Evolutionary conservation across 2,329 filamentous ascomycete genomes (phyloP).

Genomic region (Exophiala sp.): DNA sequence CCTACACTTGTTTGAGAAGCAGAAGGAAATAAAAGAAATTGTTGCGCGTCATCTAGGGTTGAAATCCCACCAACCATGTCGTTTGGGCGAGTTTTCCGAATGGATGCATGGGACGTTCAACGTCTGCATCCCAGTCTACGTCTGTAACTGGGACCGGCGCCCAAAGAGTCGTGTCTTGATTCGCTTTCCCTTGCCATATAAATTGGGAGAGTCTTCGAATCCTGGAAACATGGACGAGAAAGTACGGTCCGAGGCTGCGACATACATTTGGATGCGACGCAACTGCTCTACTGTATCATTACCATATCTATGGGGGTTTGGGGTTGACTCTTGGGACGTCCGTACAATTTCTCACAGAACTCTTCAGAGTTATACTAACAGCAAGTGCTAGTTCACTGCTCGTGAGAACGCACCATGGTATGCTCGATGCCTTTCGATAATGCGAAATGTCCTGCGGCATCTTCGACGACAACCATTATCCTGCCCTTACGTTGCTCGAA

Average conservation of each 20-base stretch:
- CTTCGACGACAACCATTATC: background rate
- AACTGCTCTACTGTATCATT: slow-evolving; percentile 30
- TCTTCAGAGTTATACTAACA: slow-evolving; percentile 1
- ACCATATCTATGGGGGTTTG: slow-evolving; percentile 30
- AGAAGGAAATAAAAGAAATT: background rate
- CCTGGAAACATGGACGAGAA: slow-evolving; percentile 32
- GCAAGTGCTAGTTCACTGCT: slow-evolving; percentile 8
- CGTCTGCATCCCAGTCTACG: slow-evolving; percentile 29
- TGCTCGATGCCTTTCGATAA: slow-evolving; percentile 2
- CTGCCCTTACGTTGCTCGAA: background rate
- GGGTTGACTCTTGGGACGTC: background rate
- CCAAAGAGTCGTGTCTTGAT: slow-evolving; percentile 12
- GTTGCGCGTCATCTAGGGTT: background rate
- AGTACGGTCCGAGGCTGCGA: slow-evolving; percentile 29
- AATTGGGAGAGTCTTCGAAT: slow-evolving; percentile 26
- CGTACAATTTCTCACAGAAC: background rate
- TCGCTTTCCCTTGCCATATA: slow-evolving; percentile 30
- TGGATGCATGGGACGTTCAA: slow-evolving; percentile 32
- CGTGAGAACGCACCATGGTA: slow-evolving; percentile 9
- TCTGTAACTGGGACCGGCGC: slow-evolving; percentile 15
- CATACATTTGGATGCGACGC: slow-evolving; percentile 31
- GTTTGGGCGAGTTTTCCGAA: slow-evolving; percentile 25
- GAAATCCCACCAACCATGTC: slow-evolving; percentile 13
- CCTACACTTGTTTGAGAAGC: slow-evolving; percentile 12
- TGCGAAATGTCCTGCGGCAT: slow-evolving; percentile 3